Conservation (phyloP, 257 asterid species). For the Perilla frutescens region DNA sequence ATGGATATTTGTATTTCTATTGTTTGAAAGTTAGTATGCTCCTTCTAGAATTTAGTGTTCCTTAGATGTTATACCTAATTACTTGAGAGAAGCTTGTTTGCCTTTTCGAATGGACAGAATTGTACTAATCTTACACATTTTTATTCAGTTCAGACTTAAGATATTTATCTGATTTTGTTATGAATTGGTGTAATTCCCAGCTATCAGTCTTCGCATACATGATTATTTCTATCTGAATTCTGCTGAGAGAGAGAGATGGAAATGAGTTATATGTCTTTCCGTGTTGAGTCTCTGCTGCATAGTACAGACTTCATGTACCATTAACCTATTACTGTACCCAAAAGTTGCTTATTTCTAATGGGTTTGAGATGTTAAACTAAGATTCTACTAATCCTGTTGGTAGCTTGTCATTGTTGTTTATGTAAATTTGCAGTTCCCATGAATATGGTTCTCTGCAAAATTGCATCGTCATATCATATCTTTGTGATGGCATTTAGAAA, state of each 20-base stretch:
- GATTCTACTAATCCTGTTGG: background rate
- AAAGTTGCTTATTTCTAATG: background rate
- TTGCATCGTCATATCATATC: background rate
- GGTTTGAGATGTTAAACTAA: background rate
- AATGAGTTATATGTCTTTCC: background rate
- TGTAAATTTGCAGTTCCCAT: background rate
- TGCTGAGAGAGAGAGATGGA: background rate
- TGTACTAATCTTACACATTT: background rate
- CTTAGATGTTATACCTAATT: slow-evolving; percentile 17
- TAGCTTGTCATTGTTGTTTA: slow-evolving; percentile 6
- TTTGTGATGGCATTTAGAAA: slow-evolving; percentile 20
- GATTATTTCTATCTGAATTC: background rate
- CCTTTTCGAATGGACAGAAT: background rate
- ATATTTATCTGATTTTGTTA: background rate
- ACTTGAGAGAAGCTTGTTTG: slow-evolving; percentile 12
- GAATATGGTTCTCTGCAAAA: slow-evolving; percentile 3
- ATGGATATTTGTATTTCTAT: background rate
- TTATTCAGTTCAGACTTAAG: background rate
- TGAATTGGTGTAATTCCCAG: background rate
- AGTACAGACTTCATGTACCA: background rate
- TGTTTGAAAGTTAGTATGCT: background rate
- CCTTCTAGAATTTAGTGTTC: slow-evolving; percentile 8
- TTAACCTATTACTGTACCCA: background rate
- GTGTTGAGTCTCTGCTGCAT: background rate
- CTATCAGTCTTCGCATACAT: background rate